phyloP scores from a whole-genome alignment of 2,329 filamentous ascomycete species.

The Plenodomus tracheiphilus region DNA sequence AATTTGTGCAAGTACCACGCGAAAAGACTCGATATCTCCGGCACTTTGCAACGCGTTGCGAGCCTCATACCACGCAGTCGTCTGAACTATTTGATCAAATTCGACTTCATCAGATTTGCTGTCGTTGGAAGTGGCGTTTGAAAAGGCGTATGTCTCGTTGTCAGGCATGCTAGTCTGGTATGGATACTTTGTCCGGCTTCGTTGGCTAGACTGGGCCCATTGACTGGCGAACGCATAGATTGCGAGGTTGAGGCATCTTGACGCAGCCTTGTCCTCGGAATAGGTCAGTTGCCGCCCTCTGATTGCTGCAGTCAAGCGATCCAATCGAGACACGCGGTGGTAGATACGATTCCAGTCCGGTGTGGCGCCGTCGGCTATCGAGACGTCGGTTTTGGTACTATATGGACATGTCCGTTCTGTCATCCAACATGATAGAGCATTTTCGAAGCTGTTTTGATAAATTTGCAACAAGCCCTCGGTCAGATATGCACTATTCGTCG shows the following conservation, averaged over 20 bases:
- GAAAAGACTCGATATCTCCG: slow-evolving; percentile 50
- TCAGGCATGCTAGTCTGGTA: slow-evolving; percentile 20
- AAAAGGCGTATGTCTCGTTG: slow-evolving; percentile 11
- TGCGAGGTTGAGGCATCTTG: slow-evolving; percentile 52
- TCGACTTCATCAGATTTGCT: slow-evolving; percentile 8
- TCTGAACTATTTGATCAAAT: slow-evolving; percentile 46
- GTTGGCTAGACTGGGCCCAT: slow-evolving; percentile 45
- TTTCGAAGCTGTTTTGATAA: slow-evolving; percentile 60
- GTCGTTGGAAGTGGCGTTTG: slow-evolving; percentile 4
- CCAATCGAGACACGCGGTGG: slow-evolving; percentile 53
- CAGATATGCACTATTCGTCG: slow-evolving; percentile 46
- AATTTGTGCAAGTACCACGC: slow-evolving; percentile 50
- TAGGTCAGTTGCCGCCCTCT: slow-evolving; percentile 48
- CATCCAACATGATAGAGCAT: slow-evolving; percentile 58
- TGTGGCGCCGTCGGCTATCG: slow-evolving; percentile 41
- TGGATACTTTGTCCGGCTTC: slow-evolving; percentile 34
- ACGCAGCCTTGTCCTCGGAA: slow-evolving; percentile 50
- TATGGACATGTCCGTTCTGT: slow-evolving; percentile 60
- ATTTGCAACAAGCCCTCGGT: slow-evolving; percentile 52
- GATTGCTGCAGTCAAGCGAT: slow-evolving; percentile 48
- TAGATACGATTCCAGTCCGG: slow-evolving; percentile 57
- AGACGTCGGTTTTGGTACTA: slow-evolving; percentile 34
- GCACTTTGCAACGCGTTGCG: slow-evolving; percentile 44
- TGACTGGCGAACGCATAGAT: slow-evolving; percentile 60
- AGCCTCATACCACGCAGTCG: slow-evolving; percentile 50